Evolutionary conservation across 208 protist genomes (phyloP), one percentile per base, ranked within the genome.

Genomic region (Trypanosoma rangeli): DNA sequence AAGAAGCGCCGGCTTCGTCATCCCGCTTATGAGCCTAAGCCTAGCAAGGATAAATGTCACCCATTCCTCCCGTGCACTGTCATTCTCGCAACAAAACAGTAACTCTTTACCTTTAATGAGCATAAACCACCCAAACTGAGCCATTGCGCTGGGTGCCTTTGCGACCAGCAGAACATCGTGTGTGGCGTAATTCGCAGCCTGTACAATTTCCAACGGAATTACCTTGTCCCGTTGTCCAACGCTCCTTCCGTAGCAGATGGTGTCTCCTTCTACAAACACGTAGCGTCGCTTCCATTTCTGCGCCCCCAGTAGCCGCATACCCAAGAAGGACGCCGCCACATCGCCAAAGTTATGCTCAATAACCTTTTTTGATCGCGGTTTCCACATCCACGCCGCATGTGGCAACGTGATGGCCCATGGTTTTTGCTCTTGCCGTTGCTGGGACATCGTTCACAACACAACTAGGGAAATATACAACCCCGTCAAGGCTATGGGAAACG

Each of bases 341-440:
- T 55, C 67, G 22, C 64, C 56, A 35, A 69, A 22, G 39, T 68
- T 70, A 29, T 79, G 67, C 18, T 60, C 64, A 64, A 76, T 71
- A 33, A 75, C 50, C 24, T 82, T 68, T 49, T 82, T 87, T 0
- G 85, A 90, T 20, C 82, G 78, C 13, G 86, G 82, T 71, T 91
- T 91, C 86, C 82, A 88, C 86, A 88, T 86, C 86, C 86, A 91
- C 46, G 78, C 69, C 31, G 80, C 37, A 24, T 54, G 68, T 29
- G 85, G 79, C 13, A 73, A 48, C 22, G 70, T 39, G 15, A 68
- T 49, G 9, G 24, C 35, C 10, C n/a, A 4, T 42, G 62, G 73
- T 35, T 60, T 54, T 31, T 57, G 29, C 35, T 73, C 66, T 35
- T 60, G 65, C n/a, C 44, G 29, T 18, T 68, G 53, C 39, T 68